Percentiles rank a stretch among this genome's conserved stretches.
phyloP scores from a whole-genome alignment of 2,329 filamentous ascomycete species.

The Fusarium penzigii region DNA sequence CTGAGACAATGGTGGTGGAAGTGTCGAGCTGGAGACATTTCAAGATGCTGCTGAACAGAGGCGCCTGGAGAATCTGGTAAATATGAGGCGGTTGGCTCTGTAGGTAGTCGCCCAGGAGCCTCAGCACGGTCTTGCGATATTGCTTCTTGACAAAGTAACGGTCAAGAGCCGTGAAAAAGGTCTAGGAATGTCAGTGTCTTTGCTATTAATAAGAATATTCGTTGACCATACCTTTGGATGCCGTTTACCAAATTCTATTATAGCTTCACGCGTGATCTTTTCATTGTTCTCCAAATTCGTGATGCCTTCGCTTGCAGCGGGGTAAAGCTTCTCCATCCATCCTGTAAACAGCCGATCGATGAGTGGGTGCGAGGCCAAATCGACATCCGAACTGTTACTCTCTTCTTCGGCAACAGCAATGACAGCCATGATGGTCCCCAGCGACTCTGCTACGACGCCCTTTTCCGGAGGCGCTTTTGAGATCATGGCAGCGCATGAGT shows the following conservation, averaged over 20 bases:
- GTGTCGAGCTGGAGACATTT: slow-evolving; percentile 76
- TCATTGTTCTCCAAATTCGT: slow-evolving; percentile 47
- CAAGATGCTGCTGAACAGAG: slow-evolving; percentile 70
- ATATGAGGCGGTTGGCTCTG: slow-evolving; percentile 78
- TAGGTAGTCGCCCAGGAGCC: slow-evolving; percentile 71
- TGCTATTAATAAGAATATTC: not conserved
- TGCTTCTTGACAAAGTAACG: slow-evolving; percentile 64
- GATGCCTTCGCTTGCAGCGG: slow-evolving; percentile 38
- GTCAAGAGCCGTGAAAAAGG: slow-evolving; percentile 67
- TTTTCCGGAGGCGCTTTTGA: slow-evolving; percentile 62
- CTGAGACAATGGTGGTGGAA: slow-evolving; percentile 73
- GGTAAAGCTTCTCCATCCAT: slow-evolving; percentile 55
- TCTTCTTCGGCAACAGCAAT: slow-evolving; percentile 63
- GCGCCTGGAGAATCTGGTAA: slow-evolving; percentile 70
- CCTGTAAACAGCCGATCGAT: slow-evolving; percentile 56
- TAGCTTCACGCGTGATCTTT: slow-evolving; percentile 50
- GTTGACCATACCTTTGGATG: slow-evolving; percentile 54
- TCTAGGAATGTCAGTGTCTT: slow-evolving; percentile 39
- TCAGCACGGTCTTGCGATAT: slow-evolving; percentile 64
- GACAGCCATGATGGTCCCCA: slow-evolving; percentile 64
- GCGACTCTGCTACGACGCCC: slow-evolving; percentile 62
- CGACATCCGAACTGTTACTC: slow-evolving; percentile 44
- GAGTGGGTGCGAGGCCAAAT: slow-evolving; percentile 50
- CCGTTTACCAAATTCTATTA: slow-evolving; percentile 65
- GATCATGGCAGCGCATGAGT: slow-evolving; percentile 41